A percentile compares a stretch with the other conserved stretches of the same genome.
phyloP scores from a whole-genome alignment of 2,329 filamentous ascomycete species.

The Curvularia spicifera region DNA sequence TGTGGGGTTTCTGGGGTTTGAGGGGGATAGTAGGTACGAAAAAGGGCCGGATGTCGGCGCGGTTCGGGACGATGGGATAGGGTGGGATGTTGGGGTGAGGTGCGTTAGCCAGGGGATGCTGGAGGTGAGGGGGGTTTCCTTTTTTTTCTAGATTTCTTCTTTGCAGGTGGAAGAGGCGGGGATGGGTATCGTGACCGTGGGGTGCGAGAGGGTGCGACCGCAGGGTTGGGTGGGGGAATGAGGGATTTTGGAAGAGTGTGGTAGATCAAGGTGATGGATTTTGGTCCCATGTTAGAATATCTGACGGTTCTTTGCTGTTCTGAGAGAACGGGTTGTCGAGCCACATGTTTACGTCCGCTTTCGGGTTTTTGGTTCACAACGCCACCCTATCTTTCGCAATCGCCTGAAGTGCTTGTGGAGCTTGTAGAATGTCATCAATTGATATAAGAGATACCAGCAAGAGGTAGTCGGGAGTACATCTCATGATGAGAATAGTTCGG shows the following conservation, averaged over 20 bases:
- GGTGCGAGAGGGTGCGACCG: neutral
- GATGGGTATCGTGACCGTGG: neutral
- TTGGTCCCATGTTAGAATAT: neutral
- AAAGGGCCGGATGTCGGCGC: neutral
- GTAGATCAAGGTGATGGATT: neutral
- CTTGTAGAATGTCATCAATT: neutral
- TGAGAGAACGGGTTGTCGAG: neutral
- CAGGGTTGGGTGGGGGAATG: neutral
- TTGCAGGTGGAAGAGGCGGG: neutral
- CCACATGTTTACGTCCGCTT: neutral
- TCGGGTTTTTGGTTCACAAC: neutral
- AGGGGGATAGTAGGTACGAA: neutral
- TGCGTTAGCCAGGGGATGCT: neutral
- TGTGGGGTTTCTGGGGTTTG: neutral
- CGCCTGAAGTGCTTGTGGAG: neutral
- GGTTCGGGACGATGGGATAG: neutral
- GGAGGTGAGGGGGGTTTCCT: neutral
- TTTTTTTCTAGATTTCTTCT: neutral
- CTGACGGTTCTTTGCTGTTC: neutral
- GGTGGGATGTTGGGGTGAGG: too few species aligned
- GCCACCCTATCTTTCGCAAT: neutral
- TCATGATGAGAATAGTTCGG: neutral
- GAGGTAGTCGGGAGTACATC: too few species aligned
- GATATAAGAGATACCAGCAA: neutral
- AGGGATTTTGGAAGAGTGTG: neutral